Evolutionary conservation across 208 protist genomes (phyloP).

Genomic region (Balamuthia mandrillaris): DNA sequence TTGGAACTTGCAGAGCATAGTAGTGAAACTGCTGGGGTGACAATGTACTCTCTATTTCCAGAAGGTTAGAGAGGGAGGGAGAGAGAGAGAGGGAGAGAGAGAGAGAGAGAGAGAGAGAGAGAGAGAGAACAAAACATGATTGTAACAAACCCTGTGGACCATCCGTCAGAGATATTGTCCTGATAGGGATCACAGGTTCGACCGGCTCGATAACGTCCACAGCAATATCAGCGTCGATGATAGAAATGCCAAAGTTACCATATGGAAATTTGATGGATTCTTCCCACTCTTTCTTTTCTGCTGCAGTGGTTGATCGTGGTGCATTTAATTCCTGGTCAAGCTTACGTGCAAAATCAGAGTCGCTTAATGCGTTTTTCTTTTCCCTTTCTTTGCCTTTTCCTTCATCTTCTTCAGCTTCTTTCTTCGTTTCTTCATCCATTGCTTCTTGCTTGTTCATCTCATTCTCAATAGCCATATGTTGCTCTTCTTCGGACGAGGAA

Average conservation of each 20-base stretch:
- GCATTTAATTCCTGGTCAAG: background rate
- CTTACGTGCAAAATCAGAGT: background rate
- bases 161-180: background rate
- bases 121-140: background rate
- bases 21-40: background rate
- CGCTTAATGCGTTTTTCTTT: background rate
- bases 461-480: background rate
- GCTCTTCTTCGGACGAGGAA: background rate
- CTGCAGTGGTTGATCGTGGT: background rate
- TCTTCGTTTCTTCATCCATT: background rate
- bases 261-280: background rate
- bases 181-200: background rate
- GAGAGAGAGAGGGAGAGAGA: background rate
- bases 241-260: background rate
- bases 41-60: background rate
- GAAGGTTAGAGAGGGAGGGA: background rate
- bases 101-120: background rate
- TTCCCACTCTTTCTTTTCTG: background rate
- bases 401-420: background rate
- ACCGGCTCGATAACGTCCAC: background rate
- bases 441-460: background rate
- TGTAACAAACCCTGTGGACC: background rate
- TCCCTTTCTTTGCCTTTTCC: background rate
- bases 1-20: background rate
- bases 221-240: background rate